These are phyloP conservation scores for Entrophospora sp. DNA, from an alignment of 192 early-diverging fungal genomes.

Conservation along the genomic window DNA sequence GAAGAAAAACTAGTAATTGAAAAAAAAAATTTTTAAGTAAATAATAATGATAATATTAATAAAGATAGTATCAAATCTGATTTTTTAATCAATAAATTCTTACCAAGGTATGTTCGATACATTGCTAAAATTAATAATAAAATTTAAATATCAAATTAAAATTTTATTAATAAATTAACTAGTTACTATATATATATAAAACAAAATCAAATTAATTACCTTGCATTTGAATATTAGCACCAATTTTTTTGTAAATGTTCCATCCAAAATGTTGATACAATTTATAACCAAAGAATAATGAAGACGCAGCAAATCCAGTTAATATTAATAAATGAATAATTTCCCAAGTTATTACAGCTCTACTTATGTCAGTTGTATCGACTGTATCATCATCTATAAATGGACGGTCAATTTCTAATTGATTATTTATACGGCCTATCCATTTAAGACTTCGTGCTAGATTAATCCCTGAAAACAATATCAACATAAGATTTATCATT, in stretches of 20 bases:
- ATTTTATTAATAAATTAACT: background rate
- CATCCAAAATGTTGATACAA: slow-evolving; percentile 58
- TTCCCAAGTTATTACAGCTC: background rate
- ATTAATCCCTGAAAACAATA: background rate
- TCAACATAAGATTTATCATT: slow-evolving; percentile 1
- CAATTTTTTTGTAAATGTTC: slow-evolving; percentile 62
- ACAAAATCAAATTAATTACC: slow-evolving; percentile 25
- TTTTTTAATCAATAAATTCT: background rate
- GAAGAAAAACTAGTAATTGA: slow-evolving; percentile 3
- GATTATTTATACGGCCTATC: background rate
- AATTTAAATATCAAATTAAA: background rate
- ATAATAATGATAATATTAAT: background rate
- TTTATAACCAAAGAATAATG: slow-evolving; percentile 30
- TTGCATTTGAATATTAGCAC: slow-evolving; percentile 51
- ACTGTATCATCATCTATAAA: background rate
- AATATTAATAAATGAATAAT: background rate
- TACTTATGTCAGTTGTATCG: background rate
- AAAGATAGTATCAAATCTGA: background rate
- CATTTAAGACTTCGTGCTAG: slow-evolving; percentile 3
- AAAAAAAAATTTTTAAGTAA: background rate
- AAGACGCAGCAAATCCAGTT: background rate
- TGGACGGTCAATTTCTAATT: background rate
- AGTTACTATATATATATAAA: background rate
- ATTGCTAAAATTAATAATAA: slow-evolving; percentile 30
- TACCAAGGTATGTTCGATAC: slow-evolving; percentile 52